A percentile compares a stretch with the other conserved stretches of the same genome.
Evolutionary conservation across 352 stramenopile species (phyloP).

Genomic region (Aphanomyces astaci): DNA sequence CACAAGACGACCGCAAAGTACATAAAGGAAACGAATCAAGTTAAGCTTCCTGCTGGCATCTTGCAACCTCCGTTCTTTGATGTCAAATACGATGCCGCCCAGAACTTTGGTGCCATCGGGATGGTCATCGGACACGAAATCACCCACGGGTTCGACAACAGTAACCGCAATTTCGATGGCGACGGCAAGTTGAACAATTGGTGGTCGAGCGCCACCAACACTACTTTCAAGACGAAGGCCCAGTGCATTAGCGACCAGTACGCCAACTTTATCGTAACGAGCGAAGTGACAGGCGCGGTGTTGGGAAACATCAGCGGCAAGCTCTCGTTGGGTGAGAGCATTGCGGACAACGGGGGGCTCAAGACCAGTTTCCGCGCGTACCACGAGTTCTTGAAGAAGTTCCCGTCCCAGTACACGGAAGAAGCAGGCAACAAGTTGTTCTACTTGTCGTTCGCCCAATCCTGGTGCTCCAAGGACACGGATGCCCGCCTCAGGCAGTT

Average conservation of each 20-base stretch:
- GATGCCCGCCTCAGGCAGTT: conserved; percentile 40
- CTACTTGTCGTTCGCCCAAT: conserved; percentile 57
- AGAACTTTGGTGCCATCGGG: conserved; percentile 88
- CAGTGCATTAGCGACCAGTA: conserved; percentile 55
- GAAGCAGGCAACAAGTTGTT: conserved; percentile 74
- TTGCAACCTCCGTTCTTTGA: no score
- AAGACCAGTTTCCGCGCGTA: no score
- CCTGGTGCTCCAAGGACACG: conserved; percentile 54
- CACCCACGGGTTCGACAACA: no score
- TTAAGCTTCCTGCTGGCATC: no score
- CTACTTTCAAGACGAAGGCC: conserved; percentile 39
- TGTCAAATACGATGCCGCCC: conserved; percentile 56
- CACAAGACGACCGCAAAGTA: no score
- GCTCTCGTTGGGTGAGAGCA: conserved; percentile 87
- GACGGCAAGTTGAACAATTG: conserved; percentile 85
- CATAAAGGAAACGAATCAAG: no score
- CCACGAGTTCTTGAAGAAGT: no score
- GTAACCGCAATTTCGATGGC: conserved; percentile 80
- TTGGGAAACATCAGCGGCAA: conserved; percentile 78
- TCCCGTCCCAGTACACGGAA: no score
- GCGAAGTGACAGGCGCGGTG: conserved; percentile 29
- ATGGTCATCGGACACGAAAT: conserved; percentile 92
- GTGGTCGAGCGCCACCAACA: conserved; percentile 66
- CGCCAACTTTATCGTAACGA: conserved; percentile 39
- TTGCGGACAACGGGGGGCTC: conserved; percentile 90